A percentile compares a stretch with the other conserved stretches of the same genome.
phyloP scores from a whole-genome alignment of 2,329 filamentous ascomycete species.

The Paraconiothyrium brasiliense region DNA sequence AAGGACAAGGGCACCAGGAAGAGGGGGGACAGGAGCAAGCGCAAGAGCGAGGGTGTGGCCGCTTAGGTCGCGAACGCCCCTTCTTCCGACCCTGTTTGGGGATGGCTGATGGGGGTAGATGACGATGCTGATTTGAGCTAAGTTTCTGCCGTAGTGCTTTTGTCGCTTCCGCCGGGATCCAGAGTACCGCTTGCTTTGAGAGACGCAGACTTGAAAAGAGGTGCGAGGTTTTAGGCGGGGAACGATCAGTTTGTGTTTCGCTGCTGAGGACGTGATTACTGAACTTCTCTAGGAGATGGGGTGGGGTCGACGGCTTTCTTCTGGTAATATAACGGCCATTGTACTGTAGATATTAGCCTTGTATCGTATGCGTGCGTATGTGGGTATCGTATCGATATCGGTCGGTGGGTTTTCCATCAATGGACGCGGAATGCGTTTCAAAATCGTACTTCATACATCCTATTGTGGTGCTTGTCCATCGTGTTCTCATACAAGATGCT shows the following conservation, averaged over 20 bases:
- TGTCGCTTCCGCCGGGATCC: not conserved
- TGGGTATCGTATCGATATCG: not conserved
- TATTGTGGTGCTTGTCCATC: too few species aligned
- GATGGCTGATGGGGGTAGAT: not conserved
- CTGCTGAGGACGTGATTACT: not conserved
- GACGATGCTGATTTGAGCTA: not conserved
- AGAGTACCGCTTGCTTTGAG: not conserved
- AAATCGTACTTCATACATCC: too few species aligned
- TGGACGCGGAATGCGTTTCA: too few species aligned
- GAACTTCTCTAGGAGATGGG: not conserved
- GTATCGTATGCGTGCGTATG: not conserved
- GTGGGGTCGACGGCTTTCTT: not conserved
- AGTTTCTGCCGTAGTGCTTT: not conserved
- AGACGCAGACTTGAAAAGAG: not conserved
- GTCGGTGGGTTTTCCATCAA: too few species aligned
- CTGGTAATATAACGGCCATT: not conserved
- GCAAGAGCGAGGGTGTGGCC: slow-evolving; percentile 43
- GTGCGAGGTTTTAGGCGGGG: not conserved
- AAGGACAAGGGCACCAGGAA: slow-evolving; percentile 38
- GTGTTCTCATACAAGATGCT: too few species aligned
- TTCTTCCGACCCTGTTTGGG: not conserved
- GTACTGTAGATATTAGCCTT: not conserved
- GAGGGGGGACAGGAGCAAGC: slow-evolving; percentile 45
- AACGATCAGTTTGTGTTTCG: not conserved
- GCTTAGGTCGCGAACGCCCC: slow-evolving; percentile 23